Evolutionary conservation across 2,329 filamentous ascomycete genomes (phyloP).

Genomic region (Lecanosticta acicola): DNA sequence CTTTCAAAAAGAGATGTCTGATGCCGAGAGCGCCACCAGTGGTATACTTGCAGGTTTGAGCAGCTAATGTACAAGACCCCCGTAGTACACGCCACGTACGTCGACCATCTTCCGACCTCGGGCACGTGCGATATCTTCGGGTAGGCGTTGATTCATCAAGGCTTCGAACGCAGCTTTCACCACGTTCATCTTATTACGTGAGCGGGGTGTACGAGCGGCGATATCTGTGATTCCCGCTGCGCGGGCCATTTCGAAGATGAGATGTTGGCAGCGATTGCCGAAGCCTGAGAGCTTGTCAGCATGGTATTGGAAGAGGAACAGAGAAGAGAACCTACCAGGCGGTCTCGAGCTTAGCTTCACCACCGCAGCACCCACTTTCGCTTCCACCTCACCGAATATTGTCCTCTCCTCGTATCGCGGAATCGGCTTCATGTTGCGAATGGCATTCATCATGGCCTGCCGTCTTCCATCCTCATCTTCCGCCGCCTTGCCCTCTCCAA

Average conservation of each 20-base stretch:
- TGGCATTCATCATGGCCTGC: slow-evolving; percentile 74
- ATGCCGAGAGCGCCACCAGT: too few relatives aligned
- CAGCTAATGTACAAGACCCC: slow-evolving; percentile 62
- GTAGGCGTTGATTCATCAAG: slow-evolving; percentile 74
- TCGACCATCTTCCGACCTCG: slow-evolving; percentile 94
- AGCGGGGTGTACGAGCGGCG: slow-evolving; percentile 72
- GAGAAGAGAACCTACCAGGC: slow-evolving; percentile 65
- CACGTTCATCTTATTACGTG: slow-evolving; percentile 95
- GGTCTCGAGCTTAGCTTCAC: slow-evolving; percentile 76
- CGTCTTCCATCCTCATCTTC: slow-evolving; percentile 61
- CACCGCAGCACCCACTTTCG: slow-evolving; percentile 82
- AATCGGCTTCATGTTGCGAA: slow-evolving; percentile 90
- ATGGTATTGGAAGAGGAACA: not conserved
- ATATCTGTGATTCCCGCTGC: slow-evolving; percentile 83
- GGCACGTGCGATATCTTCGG: slow-evolving; percentile 82
- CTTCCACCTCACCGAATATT: slow-evolving; percentile 76
- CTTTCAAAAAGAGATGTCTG: too few relatives aligned
- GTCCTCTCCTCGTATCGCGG: slow-evolving; percentile 86
- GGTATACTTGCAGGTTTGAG: too few relatives aligned
- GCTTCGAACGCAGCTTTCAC: slow-evolving; percentile 87
- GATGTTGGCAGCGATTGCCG: slow-evolving; percentile 81
- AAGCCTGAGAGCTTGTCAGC: slow-evolving; percentile 53
- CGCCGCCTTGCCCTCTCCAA: slow-evolving; percentile 84
- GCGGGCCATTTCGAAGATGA: slow-evolving; percentile 92
- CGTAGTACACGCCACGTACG: slow-evolving; percentile 95